Percentiles rank a stretch among this genome's conserved stretches.
phyloP scores from a whole-genome alignment of 441 rosid genomes.

The Kokia cookei region DNA sequence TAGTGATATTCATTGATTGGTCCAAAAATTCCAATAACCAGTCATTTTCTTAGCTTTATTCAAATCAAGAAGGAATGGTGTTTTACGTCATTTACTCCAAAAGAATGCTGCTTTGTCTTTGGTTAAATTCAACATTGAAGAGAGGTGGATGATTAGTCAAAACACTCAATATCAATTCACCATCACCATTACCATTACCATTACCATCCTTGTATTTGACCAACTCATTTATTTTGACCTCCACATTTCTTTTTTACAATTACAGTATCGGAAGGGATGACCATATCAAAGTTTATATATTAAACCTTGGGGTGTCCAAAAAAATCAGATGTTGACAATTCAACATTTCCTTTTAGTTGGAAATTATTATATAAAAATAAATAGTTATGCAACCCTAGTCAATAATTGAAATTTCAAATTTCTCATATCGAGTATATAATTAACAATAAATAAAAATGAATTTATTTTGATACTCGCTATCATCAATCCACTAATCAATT shows the following conservation, averaged over 20 bases:
- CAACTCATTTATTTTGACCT: neutral
- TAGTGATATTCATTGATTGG: neutral
- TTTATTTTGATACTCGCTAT: too few species aligned
- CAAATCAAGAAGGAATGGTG: neutral
- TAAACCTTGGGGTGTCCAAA: too few species aligned
- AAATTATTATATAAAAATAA: too few species aligned
- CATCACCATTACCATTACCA: neutral
- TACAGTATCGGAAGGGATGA: too few species aligned
- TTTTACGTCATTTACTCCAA: neutral
- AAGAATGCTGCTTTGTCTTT: slow-evolving; percentile 6
- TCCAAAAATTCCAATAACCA: neutral
- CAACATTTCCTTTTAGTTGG: too few species aligned
- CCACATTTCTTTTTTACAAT: neutral
- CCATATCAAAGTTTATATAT: too few species aligned
- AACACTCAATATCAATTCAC: neutral
- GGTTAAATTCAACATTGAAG: neutral
- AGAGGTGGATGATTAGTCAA: neutral
- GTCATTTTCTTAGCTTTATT: neutral
- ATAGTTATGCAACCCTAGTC: too few species aligned
- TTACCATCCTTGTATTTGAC: neutral
- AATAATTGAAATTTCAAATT: too few species aligned
- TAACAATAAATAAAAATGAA: too few species aligned
- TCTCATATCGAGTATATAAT: too few species aligned
- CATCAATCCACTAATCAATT: too few species aligned
- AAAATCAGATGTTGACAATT: too few species aligned